These are phyloP conservation scores for Sphagnum fallax DNA, from an alignment of 228 moss, liverwort and hornwort genomes.

Conservation along the genomic window DNA sequence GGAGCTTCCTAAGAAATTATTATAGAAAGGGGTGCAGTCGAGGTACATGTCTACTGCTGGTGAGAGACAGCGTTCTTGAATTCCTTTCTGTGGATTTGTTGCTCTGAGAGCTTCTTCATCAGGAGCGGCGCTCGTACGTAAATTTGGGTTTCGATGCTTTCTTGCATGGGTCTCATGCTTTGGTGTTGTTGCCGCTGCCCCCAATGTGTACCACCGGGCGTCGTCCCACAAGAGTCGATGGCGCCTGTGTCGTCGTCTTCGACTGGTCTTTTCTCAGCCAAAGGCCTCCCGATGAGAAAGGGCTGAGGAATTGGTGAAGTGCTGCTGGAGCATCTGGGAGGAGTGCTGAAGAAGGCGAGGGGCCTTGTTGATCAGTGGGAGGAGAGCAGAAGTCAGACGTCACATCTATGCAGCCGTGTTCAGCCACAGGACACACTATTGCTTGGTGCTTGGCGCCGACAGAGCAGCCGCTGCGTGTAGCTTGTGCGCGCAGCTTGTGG, in stretches of 20 bases:
- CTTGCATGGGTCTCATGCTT: no score
- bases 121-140: no score
- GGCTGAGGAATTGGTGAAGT: slow-evolving; percentile 35
- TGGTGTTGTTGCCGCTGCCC: no score
- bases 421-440: slow-evolving; percentile 70
- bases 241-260: slow-evolving; percentile 3
- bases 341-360: slow-evolving; percentile 8
- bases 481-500: slow-evolving; percentile 58
- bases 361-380: background rate
- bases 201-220: no score
- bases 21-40: no score
- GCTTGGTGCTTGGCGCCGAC: slow-evolving; percentile 17
- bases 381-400: slow-evolving; percentile 14
- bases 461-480: slow-evolving; percentile 11
- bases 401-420: slow-evolving; percentile 50
- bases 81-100: no score
- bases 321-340: slow-evolving; percentile 6
- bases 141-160: no score
- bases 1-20: no score
- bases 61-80: no score
- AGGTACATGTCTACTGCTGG: no score
- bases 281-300: slow-evolving; percentile 27
- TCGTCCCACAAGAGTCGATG: slow-evolving; percentile 4
- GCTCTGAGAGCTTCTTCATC: no score
- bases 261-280: slow-evolving; percentile 32